phyloP scores from a whole-genome alignment of 2,329 filamentous ascomycete species.

The Cadophora gregata region DNA sequence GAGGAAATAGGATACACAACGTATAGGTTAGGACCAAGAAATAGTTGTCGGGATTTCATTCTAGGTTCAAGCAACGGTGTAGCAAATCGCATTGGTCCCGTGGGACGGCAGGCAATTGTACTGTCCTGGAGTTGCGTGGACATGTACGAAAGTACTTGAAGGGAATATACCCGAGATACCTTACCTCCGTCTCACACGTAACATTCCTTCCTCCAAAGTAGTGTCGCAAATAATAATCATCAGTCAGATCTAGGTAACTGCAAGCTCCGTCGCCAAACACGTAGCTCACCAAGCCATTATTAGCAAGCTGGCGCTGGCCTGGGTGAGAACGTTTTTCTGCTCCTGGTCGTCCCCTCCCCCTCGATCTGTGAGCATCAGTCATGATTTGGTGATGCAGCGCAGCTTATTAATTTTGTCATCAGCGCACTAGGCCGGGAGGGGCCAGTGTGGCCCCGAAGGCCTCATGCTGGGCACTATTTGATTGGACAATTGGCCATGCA shows the following conservation, averaged over 20 bases:
- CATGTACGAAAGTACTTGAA: too few species aligned
- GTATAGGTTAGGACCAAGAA: too few species aligned
- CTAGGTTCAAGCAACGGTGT: background rate
- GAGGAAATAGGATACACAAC: too few species aligned
- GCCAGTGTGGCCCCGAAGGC: slow-evolving; percentile 6
- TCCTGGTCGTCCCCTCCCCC: background rate
- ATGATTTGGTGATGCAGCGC: slow-evolving; percentile 22
- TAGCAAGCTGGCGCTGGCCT: background rate
- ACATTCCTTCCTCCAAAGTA: background rate
- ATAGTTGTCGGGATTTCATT: background rate
- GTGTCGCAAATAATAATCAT: background rate
- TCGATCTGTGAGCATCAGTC: slow-evolving; percentile 20
- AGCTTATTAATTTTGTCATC: slow-evolving; percentile 24
- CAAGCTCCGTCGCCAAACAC: background rate
- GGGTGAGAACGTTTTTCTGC: background rate
- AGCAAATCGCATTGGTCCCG: background rate
- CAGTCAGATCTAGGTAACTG: background rate
- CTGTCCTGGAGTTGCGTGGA: background rate
- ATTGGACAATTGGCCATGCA: slow-evolving; percentile 20
- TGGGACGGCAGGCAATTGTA: background rate
- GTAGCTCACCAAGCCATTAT: slow-evolving; percentile 7
- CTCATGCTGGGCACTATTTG: background rate
- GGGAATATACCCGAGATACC: too few species aligned
- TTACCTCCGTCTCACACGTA: background rate
- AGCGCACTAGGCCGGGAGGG: slow-evolving; percentile 7